phyloP scores from a whole-genome alignment of 2,329 filamentous ascomycete species.

The Cladosporium sp. region DNA sequence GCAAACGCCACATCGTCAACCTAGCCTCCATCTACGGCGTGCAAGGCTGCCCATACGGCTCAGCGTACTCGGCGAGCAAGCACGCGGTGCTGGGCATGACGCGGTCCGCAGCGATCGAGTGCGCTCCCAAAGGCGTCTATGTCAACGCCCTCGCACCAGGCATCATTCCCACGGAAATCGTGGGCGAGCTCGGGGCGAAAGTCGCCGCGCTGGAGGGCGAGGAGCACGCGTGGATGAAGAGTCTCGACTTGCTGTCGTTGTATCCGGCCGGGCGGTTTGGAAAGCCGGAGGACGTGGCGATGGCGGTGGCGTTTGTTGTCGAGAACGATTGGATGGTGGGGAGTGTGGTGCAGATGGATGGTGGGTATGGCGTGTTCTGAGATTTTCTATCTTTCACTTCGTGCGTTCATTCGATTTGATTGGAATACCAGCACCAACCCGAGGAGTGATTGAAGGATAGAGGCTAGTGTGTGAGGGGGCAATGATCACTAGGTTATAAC shows the following conservation, averaged over 20 bases:
- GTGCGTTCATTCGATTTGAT: too few species aligned
- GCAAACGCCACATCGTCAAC: slow-evolving; percentile 37
- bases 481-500: too few species aligned
- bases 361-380: neutral
- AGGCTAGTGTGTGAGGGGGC: too few species aligned
- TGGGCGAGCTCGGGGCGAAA: neutral
- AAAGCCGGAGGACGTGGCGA: slow-evolving; percentile 2
- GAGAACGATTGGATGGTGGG: slow-evolving; percentile 12
- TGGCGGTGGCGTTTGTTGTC: slow-evolving; percentile 6
- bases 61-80: slow-evolving; percentile 34
- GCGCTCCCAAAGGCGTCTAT: slow-evolving; percentile 18
- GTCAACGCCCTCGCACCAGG: slow-evolving; percentile 27
- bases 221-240: slow-evolving; percentile 1
- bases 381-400: neutral
- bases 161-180: slow-evolving; percentile 7
- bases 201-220: neutral
- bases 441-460: too few species aligned
- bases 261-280: slow-evolving; percentile 9
- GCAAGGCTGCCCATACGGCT: slow-evolving; percentile 38
- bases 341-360: slow-evolving; percentile 2
- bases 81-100: slow-evolving; percentile 41
- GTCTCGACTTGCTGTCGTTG: neutral
- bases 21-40: slow-evolving; percentile 38
- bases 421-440: too few species aligned
- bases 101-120: slow-evolving; percentile 28